These are phyloP conservation scores for Phialocephala subalpina DNA, from an alignment of 2,329 filamentous ascomycete species.

Conservation along the genomic window DNA sequence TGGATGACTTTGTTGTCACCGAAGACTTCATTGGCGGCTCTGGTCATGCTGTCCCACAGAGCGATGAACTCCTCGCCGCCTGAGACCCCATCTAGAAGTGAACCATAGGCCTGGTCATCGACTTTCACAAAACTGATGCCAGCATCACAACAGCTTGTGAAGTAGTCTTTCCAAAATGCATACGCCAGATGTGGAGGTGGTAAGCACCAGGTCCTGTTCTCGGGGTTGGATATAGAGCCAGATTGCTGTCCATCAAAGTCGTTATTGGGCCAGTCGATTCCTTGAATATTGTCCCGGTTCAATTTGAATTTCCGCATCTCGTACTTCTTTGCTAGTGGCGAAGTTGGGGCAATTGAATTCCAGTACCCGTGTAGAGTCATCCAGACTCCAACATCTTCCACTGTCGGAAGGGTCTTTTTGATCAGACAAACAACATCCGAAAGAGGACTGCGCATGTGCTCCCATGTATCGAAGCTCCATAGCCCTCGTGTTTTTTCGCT, in stretches of 20 bases:
- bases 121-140: conserved; percentile 24
- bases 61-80: conserved; percentile 19
- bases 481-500: conserved; percentile 12
- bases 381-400: conserved; percentile 22
- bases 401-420: conserved; percentile 21
- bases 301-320: conserved; percentile 17
- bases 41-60: conserved; percentile 20
- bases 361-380: conserved; percentile 23
- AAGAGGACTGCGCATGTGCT: conserved; percentile 17
- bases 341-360: conserved; percentile 18
- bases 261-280: conserved; percentile 12
- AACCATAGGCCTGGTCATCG: conserved; percentile 21
- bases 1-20: conserved; percentile 22
- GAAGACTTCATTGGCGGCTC: conserved; percentile 22
- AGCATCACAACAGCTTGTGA: conserved; percentile 17
- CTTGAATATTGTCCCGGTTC: conserved; percentile 8
- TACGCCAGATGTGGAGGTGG: conserved; percentile 18
- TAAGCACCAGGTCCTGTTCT: conserved; percentile 14
- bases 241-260: conserved; percentile 13
- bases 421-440: conserved; percentile 18
- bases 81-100: conserved; percentile 14
- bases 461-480: conserved; percentile 21
- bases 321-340: conserved; percentile 20
- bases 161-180: conserved; percentile 22
- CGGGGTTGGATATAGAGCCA: conserved; percentile 6